Evolutionary conservation across 2,329 filamentous ascomycete species (phyloP).

Genomic region (Talaromyces sp.): DNA sequence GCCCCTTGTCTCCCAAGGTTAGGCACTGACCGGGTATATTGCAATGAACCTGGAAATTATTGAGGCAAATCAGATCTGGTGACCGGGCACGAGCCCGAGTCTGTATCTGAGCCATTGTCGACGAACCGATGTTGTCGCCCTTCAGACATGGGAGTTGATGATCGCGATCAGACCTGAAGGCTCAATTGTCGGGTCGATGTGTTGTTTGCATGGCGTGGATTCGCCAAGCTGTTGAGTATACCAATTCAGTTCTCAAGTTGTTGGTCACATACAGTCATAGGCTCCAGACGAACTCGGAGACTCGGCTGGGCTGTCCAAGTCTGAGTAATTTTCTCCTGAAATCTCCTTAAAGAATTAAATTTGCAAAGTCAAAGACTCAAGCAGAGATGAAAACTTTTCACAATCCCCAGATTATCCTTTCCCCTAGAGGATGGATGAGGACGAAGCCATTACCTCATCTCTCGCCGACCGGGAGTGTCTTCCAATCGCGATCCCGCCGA

Average conservation of each 20-base stretch:
- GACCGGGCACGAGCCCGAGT: neutral
- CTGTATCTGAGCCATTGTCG: neutral
- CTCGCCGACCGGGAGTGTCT: slow-evolving; percentile 19
- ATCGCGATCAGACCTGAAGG: too few species aligned
- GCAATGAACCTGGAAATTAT: neutral
- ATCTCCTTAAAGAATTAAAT: neutral
- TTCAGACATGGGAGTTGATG: too few species aligned
- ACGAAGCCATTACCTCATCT: slow-evolving; percentile 21
- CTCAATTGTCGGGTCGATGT: too few species aligned
- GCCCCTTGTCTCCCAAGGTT: neutral
- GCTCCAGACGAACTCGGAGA: too few species aligned
- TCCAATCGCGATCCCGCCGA: slow-evolving; percentile 26
- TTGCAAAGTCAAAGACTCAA: too few species aligned
- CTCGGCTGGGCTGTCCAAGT: neutral
- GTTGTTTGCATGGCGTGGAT: too few species aligned
- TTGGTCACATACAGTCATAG: too few species aligned
- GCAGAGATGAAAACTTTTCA: too few species aligned
- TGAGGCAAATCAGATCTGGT: neutral
- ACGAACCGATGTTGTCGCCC: too few species aligned
- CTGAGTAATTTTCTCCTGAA: neutral
- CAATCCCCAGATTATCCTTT: slow-evolving; percentile 22
- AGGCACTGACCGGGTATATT: neutral
- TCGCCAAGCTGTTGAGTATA: too few species aligned
- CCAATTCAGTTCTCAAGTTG: too few species aligned
- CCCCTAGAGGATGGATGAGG: slow-evolving; percentile 3